Evolutionary conservation across 1,284 basidiomycete species (phyloP).

Genomic region (Tremellales sp.): DNA sequence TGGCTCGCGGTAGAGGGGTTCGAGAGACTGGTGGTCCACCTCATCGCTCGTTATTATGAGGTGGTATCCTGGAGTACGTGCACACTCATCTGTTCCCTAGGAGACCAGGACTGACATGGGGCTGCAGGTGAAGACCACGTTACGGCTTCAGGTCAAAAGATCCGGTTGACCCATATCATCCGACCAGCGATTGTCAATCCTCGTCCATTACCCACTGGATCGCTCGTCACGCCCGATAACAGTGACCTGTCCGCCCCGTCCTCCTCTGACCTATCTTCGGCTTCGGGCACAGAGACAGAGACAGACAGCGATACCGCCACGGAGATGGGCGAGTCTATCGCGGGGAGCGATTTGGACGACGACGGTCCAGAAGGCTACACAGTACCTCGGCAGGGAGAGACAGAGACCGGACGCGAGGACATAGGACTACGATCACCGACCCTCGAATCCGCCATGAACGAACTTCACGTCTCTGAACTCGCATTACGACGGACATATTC

Average conservation of each 20-base stretch:
- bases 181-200: slow-evolving; percentile 32
- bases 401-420: slow-evolving; percentile 8
- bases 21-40: slow-evolving; percentile 44
- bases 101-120: slow-evolving; percentile 1
- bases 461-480: slow-evolving; percentile 1
- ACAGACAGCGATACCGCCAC: slow-evolving; percentile 25
- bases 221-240: slow-evolving; percentile 42
- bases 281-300: slow-evolving; percentile 8
- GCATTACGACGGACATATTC: slow-evolving; percentile 15
- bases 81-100: neutral
- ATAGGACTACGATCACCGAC: neutral
- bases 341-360: slow-evolving; percentile 8
- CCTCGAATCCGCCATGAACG: slow-evolving; percentile 3
- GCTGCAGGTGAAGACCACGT: slow-evolving; percentile 26
- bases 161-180: slow-evolving; percentile 46
- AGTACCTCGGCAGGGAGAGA: slow-evolving; percentile 7
- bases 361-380: slow-evolving; percentile 17
- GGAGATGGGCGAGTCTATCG: slow-evolving; percentile 16
- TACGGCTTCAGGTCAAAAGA: slow-evolving; percentile 11
- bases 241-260: slow-evolving; percentile 34
- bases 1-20: slow-evolving; percentile 42
- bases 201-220: slow-evolving; percentile 3
- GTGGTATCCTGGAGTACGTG: slow-evolving; percentile 45
- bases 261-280: slow-evolving; percentile 12
- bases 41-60: slow-evolving; percentile 45